phyloP scores from a whole-genome alignment of 345 rosid genomes.

The Acer campestre region DNA sequence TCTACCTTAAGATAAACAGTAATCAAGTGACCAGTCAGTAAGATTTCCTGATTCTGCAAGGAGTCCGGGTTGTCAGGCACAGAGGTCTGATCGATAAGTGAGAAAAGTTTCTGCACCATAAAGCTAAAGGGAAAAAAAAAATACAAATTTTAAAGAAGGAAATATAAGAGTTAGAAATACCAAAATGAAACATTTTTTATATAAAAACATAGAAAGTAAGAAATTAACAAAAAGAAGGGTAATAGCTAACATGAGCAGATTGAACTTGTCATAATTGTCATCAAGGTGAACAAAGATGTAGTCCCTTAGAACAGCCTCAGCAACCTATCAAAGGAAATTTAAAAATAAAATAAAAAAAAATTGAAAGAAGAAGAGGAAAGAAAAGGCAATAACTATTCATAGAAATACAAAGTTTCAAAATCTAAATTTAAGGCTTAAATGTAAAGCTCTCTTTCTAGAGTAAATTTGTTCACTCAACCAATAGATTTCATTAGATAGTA shows the following conservation, averaged over 20 bases:
- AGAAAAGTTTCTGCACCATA: constrained; percentile 95
- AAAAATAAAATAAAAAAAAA: constrained; percentile 2
- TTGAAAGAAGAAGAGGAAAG: constrained; percentile 5
- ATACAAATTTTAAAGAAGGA: constrained; percentile 15
- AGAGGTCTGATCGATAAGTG: constrained; percentile 92
- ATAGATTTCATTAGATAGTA: constrained; percentile 5
- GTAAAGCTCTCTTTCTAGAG: constrained; percentile 1
- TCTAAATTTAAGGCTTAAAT: constrained; percentile 1
- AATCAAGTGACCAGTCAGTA: constrained; percentile 93
- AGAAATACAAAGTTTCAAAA: background rate
- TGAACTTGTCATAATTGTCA: constrained; percentile 86
- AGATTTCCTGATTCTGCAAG: constrained; percentile 94
- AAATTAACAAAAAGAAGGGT: constrained; percentile 14
- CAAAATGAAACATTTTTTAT: background rate
- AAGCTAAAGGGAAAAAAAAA: constrained; percentile 50
- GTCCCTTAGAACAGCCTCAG: constrained; percentile 66
- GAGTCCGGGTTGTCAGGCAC: constrained; percentile 83
- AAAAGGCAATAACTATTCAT: background rate
- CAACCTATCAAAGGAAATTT: constrained; percentile 56
- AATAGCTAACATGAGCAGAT: constrained; percentile 73
- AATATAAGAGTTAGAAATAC: constrained; percentile 1
- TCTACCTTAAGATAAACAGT: constrained; percentile 87
- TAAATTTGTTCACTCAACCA: background rate
- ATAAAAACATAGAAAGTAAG: background rate
- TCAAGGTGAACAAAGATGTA: constrained; percentile 82